Percentiles rank a stretch among this genome's conserved stretches.
Conservation (phyloP, 2,329 filamentous ascomycete species). For the Aspergillus versicolor region DNA sequence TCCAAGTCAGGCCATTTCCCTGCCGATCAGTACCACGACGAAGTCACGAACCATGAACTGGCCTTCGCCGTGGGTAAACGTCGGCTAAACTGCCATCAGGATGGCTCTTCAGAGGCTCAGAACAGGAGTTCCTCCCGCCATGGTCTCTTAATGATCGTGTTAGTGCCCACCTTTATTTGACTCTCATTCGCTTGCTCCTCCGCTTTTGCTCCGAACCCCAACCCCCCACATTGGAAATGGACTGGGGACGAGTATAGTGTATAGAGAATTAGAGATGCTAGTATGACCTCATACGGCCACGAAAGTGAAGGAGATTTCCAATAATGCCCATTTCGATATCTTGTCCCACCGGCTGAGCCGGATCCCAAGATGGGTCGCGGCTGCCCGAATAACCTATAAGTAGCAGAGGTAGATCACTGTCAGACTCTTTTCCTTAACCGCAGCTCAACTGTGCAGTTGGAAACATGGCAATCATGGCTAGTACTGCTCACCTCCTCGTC, state of each 20-base stretch:
- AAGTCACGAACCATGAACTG: neutral
- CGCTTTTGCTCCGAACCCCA: neutral
- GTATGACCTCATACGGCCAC: neutral
- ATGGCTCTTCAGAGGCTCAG: neutral
- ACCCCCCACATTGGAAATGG: neutral
- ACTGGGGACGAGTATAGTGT: neutral
- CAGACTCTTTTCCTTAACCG: neutral
- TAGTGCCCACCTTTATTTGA: too few species aligned
- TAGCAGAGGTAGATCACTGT: neutral
- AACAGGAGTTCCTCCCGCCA: neutral
- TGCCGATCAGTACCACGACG: neutral
- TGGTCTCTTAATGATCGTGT: neutral
- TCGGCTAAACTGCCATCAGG: neutral
- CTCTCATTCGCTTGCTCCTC: neutral
- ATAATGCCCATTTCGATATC: neutral
- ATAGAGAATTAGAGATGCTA: neutral
- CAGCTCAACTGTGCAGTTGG: neutral
- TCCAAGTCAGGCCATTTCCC: neutral
- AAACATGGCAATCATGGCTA: neutral
- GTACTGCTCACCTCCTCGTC: neutral
- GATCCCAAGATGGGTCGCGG: neutral
- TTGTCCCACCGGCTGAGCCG: neutral
- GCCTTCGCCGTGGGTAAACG: neutral
- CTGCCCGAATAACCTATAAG: neutral
- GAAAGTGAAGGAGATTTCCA: too few species aligned